phyloP scores from a whole-genome alignment of 805 yeast genomes.

The Helenozyma rhizophorensis region DNA sequence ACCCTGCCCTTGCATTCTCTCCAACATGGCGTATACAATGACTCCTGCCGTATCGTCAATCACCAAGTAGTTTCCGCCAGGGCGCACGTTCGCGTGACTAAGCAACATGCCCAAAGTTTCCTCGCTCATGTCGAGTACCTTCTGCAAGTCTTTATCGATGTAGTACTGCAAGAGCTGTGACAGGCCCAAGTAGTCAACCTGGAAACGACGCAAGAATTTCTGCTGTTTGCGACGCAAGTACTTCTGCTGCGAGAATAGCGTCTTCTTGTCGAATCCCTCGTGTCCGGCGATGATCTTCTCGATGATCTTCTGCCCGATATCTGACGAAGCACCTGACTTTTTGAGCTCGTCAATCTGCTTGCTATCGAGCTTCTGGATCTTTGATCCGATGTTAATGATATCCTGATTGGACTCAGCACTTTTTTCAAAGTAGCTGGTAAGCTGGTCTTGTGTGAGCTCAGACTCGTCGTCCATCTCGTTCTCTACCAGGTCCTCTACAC shows the following conservation, averaged over 20 bases:
- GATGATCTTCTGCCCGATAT: slow-evolving; percentile 71
- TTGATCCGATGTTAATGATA: slow-evolving; percentile 61
- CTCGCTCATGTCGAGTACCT: slow-evolving; percentile 75
- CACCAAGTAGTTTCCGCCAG: slow-evolving; percentile 85
- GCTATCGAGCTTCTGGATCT: slow-evolving; percentile 66
- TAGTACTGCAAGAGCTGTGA: slow-evolving; percentile 69
- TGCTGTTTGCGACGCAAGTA: slow-evolving; percentile 88
- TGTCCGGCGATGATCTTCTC: slow-evolving; percentile 80
- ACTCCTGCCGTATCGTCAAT: slow-evolving; percentile 95
- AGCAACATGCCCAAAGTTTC: slow-evolving; percentile 78
- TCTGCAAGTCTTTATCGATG: slow-evolving; percentile 68
- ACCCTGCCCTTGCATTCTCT: slow-evolving; percentile 81
- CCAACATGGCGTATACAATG: slow-evolving; percentile 79
- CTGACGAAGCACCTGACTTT: slow-evolving; percentile 56
- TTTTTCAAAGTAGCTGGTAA: slow-evolving; percentile 33
- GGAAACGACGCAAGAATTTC: slow-evolving; percentile 82
- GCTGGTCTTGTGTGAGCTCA: slow-evolving; percentile 34
- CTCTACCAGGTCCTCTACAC: slow-evolving; percentile 12
- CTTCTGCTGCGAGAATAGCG: slow-evolving; percentile 86
- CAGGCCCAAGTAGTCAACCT: slow-evolving; percentile 70
- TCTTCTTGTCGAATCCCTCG: slow-evolving; percentile 82
- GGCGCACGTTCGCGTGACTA: slow-evolving; percentile 74
- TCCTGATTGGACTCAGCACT: slow-evolving; percentile 63
- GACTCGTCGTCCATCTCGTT: slow-evolving; percentile 28
- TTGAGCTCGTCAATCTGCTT: slow-evolving; percentile 87